These are phyloP conservation scores for Backusella tuberculispora DNA, from an alignment of 192 early-diverging fungal genomes.

Conservation along the genomic window DNA sequence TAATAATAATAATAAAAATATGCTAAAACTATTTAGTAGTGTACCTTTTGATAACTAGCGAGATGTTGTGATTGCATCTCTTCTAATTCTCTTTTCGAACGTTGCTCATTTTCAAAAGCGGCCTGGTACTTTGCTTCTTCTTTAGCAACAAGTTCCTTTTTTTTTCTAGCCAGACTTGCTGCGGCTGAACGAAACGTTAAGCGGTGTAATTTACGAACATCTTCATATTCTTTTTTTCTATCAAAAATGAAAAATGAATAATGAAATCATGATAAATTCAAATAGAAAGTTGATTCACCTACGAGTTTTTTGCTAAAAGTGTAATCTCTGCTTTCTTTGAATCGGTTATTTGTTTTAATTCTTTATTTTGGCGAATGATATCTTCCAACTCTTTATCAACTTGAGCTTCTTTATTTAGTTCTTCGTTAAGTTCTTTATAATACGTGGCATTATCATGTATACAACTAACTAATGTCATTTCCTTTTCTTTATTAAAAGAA, in stretches of 20 bases:
- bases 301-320: constrained; percentile 15
- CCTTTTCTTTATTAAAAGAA: background rate
- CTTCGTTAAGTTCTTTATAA: constrained; percentile 14
- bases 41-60: background rate
- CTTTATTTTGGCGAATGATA: background rate
- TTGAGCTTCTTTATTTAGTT: background rate
- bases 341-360: background rate
- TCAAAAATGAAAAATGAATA: background rate
- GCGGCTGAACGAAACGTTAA: constrained; percentile 30
- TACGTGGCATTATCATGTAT: constrained; percentile 14
- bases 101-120: constrained; percentile 37
- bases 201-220: constrained; percentile 31
- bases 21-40: background rate
- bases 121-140: constrained; percentile 35
- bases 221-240: constrained; percentile 37
- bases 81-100: constrained; percentile 27
- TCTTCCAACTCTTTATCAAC: background rate
- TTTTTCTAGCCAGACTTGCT: constrained; percentile 30
- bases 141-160: constrained; percentile 33
- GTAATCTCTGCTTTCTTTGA: constrained; percentile 12
- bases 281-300: background rate
- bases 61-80: background rate
- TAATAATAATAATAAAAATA: background rate
- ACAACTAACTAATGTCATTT: constrained; percentile 18
- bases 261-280: background rate